Evolutionary conservation across 2,329 filamentous ascomycete species (phyloP).

Genomic region (Botrytis porri): DNA sequence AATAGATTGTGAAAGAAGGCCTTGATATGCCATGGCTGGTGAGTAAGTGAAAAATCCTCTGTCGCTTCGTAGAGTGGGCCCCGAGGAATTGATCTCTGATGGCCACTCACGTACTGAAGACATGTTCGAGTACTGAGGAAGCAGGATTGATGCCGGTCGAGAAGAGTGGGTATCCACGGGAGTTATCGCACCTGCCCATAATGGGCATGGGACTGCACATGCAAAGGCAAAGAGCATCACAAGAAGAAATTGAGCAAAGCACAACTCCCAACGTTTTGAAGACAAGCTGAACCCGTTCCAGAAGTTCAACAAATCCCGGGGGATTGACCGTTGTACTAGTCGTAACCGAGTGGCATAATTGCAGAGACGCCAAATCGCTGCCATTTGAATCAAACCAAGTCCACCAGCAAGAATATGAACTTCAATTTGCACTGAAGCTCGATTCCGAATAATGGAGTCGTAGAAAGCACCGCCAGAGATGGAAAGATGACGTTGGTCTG

Average conservation of each 20-base stretch:
- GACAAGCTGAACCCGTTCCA: conserved; percentile 11
- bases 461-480: background rate
- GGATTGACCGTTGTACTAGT: background rate
- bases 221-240: conserved; percentile 3
- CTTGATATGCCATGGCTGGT: background rate
- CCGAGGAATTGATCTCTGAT: background rate
- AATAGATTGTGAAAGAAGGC: background rate
- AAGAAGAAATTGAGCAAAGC: background rate
- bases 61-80: background rate
- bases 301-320: conserved; percentile 16
- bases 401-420: conserved; percentile 19
- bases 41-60: conserved; percentile 13
- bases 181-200: conserved; percentile 21
- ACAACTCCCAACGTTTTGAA: conserved; percentile 16
- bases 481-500: background rate
- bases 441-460: conserved; percentile 12
- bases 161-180: background rate
- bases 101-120: conserved; percentile 10
- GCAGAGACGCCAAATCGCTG: conserved; percentile 15
- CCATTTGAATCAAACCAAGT: conserved; percentile 13
- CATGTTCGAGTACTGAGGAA: conserved; percentile 17
- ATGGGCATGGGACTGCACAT: conserved; percentile 10
- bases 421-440: conserved; percentile 19
- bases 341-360: conserved; percentile 19
- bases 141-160: background rate